Conservation (phyloP, 2,329 filamentous ascomycete species). For the Colletotrichum caudatum region DNA sequence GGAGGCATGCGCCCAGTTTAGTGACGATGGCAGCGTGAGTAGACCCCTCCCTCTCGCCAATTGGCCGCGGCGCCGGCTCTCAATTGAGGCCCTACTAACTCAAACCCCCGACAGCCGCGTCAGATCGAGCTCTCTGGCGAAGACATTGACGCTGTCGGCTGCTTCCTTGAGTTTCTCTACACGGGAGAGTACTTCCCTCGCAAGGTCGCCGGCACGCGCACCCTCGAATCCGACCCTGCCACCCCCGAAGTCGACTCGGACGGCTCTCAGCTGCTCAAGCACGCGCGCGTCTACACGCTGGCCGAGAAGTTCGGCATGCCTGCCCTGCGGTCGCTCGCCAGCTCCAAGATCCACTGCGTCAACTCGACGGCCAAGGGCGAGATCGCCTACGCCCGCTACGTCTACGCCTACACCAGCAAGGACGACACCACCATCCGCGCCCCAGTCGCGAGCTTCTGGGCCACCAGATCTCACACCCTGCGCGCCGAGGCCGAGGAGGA, state of each 20-base stretch:
- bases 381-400: constrained; percentile 90
- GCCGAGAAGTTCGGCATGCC: constrained; percentile 81
- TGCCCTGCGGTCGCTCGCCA: constrained; percentile 79
- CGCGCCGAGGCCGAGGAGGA: constrained; percentile 88
- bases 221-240: constrained; percentile 76
- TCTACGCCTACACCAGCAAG: constrained; percentile 80
- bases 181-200: constrained; percentile 88
- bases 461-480: constrained; percentile 81
- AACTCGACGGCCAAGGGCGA: constrained; percentile 89
- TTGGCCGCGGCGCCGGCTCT: not conserved
- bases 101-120: constrained; percentile 59
- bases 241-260: constrained; percentile 77
- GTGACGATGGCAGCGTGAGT: constrained; percentile 70
- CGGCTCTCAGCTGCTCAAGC: constrained; percentile 87
- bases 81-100: not conserved
- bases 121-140: constrained; percentile 76
- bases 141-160: constrained; percentile 79
- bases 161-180: constrained; percentile 86
- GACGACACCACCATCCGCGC: constrained; percentile 81
- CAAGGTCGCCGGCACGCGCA: constrained; percentile 70
- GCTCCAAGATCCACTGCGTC: constrained; percentile 92
- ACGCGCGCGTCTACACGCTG: constrained; percentile 90
- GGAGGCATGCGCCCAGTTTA: constrained; percentile 71
- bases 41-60: not conserved
- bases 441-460: constrained; percentile 93